Evolutionary conservation across 1,284 basidiomycete genomes (phyloP).

Genomic region (Sporisorium graminicola): DNA sequence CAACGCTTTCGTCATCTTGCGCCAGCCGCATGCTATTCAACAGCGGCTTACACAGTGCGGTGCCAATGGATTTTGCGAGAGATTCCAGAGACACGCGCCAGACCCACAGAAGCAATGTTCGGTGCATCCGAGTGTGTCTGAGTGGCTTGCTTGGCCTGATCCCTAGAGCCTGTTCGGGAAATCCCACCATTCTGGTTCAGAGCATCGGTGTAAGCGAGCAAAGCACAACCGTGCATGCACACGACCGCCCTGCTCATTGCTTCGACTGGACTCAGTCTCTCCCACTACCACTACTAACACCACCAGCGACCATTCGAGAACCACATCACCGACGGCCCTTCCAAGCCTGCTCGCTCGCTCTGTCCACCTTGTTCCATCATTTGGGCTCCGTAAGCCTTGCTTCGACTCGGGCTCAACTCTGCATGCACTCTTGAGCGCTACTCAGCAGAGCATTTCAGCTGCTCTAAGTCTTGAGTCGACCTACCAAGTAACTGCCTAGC

Average conservation of each 20-base stretch:
- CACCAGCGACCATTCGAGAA: not conserved
- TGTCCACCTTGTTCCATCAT: not conserved
- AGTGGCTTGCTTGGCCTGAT: too few species aligned
- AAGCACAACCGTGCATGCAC: not conserved
- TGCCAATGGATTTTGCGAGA: not conserved
- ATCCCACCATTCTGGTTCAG: not conserved
- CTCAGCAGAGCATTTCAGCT: not conserved
- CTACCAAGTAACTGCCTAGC: not conserved
- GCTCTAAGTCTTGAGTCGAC: not conserved
- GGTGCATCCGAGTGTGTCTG: not conserved
- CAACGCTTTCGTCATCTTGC: conserved; percentile 44
- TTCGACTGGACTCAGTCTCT: not conserved
- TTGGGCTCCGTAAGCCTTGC: not conserved
- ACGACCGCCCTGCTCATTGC: not conserved
- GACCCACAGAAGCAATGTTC: not conserved
- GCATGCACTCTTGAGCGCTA: not conserved
- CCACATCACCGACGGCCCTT: not conserved
- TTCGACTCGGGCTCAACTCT: not conserved
- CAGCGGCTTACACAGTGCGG: too few species aligned
- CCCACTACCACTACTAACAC: not conserved
- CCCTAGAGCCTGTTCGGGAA: not conserved
- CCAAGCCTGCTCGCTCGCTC: not conserved
- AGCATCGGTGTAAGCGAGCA: not conserved
- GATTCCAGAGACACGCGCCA: not conserved
- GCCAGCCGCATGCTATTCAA: not conserved